Percentiles rank a stretch among this genome's conserved stretches.
phyloP scores from a whole-genome alignment of 306 rosid species.

The Pyrus betulifolia region DNA sequence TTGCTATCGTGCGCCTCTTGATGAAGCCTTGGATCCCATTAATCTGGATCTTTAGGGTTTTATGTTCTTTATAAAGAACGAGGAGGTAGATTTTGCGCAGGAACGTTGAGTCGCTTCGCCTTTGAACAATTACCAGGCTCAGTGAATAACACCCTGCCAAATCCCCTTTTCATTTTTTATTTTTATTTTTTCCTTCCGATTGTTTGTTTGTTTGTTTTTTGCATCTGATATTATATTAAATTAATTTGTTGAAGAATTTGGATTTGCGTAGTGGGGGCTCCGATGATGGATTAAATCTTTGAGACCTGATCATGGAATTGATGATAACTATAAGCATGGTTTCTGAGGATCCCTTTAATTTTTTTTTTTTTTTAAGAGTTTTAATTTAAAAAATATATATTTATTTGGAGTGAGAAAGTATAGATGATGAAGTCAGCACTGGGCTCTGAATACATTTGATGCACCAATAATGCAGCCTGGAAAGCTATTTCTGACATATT shows the following conservation, averaged over 20 bases:
- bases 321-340: slow-evolving; percentile 77
- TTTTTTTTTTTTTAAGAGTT: not conserved
- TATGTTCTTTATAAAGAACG: not conserved
- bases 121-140: slow-evolving; percentile 41
- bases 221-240: not conserved
- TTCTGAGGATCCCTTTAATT: slow-evolving; percentile 53
- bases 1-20: slow-evolving; percentile 27
- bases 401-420: not conserved
- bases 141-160: slow-evolving; percentile 73
- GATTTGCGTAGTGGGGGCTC: slow-evolving; percentile 10
- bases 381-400: not conserved
- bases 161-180: not conserved
- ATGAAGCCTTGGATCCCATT: slow-evolving; percentile 27
- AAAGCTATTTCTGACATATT: not conserved
- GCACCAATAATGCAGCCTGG: not conserved
- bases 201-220: fast-evolving
- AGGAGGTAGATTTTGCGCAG: slow-evolving; percentile 58
- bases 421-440: slow-evolving; percentile 33
- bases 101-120: slow-evolving; percentile 87
- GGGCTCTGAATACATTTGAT: not conserved
- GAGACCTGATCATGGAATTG: slow-evolving; percentile 88
- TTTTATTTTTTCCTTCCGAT: not conserved
- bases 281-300: slow-evolving; percentile 99
- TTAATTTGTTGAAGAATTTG: not conserved
- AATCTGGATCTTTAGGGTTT: slow-evolving; percentile 13